phyloP scores from a whole-genome alignment of 441 rosid species.

The Heliophila coronopifolia region DNA sequence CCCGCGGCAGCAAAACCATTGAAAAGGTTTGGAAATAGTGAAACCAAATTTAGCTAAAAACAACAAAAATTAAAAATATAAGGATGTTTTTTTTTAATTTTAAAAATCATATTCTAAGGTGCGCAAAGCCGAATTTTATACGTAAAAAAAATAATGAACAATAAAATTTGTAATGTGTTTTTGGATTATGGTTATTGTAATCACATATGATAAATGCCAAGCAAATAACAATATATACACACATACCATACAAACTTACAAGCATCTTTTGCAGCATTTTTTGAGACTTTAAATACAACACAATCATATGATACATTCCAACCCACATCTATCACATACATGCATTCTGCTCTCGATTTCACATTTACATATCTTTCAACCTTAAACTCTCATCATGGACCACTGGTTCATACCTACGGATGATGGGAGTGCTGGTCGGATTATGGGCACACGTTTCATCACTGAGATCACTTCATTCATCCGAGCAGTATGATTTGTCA shows the following conservation, averaged over 20 bases:
- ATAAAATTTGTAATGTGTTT: too few relatives aligned
- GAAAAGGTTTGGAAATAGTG: too few relatives aligned
- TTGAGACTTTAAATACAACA: slow-evolving; percentile 5
- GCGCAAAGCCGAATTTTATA: too few relatives aligned
- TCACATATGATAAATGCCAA: too few relatives aligned
- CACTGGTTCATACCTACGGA: slow-evolving; percentile 56
- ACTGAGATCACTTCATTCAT: slow-evolving; percentile 81
- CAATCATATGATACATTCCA: slow-evolving; percentile 13
- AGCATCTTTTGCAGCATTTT: slow-evolving; percentile 18
- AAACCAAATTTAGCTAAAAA: too few relatives aligned
- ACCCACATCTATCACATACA: slow-evolving; percentile 18
- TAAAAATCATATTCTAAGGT: too few relatives aligned
- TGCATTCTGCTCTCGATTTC: neutral
- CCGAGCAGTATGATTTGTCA: slow-evolving; percentile 58
- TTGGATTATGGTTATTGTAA: too few relatives aligned
- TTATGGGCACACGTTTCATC: slow-evolving; percentile 67
- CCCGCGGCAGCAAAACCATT: too few relatives aligned
- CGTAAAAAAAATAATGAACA: too few relatives aligned
- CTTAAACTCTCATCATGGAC: slow-evolving; percentile 76
- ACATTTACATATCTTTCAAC: slow-evolving; percentile 31
- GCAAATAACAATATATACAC: slow-evolving; percentile 18
- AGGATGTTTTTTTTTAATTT: too few relatives aligned
- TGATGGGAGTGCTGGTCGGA: slow-evolving; percentile 58
- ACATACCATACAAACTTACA: slow-evolving; percentile 17
- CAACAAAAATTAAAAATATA: too few relatives aligned